Conservation (phyloP, 2,329 filamentous ascomycete species). For the Colletotrichum aenigma region DNA sequence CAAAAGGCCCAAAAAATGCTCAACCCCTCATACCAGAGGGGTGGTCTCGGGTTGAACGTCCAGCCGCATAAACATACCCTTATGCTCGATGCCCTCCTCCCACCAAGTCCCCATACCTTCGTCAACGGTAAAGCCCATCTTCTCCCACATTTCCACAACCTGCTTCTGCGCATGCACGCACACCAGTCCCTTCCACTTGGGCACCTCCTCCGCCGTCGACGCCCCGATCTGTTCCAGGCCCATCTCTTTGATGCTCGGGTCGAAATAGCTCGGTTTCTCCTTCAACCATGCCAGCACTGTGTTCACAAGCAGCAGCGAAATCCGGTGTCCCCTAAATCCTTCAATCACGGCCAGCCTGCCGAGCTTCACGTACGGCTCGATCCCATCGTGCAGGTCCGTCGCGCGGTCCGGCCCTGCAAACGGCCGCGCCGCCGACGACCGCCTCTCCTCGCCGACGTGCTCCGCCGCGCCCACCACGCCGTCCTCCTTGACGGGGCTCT, state of each 20-base stretch:
- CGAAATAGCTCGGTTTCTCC: conserved; percentile 61
- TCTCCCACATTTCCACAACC: conserved; percentile 69
- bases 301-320: conserved; percentile 71
- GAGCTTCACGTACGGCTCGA: conserved; percentile 82
- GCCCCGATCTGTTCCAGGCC: conserved; percentile 48
- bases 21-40: neutral
- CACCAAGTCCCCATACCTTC: conserved; percentile 76
- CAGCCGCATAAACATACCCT: conserved; percentile 76
- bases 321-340: conserved; percentile 67
- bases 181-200: conserved; percentile 63
- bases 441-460: conserved; percentile 12
- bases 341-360: conserved; percentile 76
- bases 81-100: conserved; percentile 84
- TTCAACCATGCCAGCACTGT: conserved; percentile 71
- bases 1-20: neutral
- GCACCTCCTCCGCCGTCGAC: conserved; percentile 43
- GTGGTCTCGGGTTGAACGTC: conserved; percentile 21
- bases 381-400: conserved; percentile 60
- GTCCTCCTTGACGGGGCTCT: neutral
- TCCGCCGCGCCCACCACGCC: conserved; percentile 25
- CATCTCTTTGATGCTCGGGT: conserved; percentile 49
- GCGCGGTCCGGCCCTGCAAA: conserved; percentile 39
- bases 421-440: neutral
- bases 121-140: conserved; percentile 77
- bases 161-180: conserved; percentile 79